phyloP scores from a whole-genome alignment of 1,139 yeast species.

The Hansenula sp. region DNA sequence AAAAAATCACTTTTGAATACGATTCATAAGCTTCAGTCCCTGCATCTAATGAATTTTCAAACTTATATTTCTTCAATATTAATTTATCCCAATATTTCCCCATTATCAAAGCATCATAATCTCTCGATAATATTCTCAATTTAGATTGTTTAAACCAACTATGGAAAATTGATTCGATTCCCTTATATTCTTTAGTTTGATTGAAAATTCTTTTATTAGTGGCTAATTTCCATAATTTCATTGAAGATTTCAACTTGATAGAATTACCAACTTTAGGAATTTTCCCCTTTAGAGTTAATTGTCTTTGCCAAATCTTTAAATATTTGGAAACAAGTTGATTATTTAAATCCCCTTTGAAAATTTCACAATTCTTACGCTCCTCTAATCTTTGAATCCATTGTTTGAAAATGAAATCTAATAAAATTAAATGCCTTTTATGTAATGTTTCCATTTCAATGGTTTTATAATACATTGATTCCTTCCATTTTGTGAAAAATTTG shows the following conservation, averaged over 20 bases:
- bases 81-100: slow-evolving; percentile 7
- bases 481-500: slow-evolving; percentile 16
- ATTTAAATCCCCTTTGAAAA: slow-evolving; percentile 8
- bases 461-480: slow-evolving; percentile 9
- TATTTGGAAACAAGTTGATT: slow-evolving; percentile 3
- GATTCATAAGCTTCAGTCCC: slow-evolving; percentile 14
- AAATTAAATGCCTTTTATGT: slow-evolving; percentile 10
- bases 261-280: slow-evolving; percentile 6
- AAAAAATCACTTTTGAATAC: slow-evolving; percentile 14
- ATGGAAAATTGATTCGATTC: background rate
- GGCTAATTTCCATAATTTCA: slow-evolving; percentile 15
- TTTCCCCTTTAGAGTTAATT: slow-evolving; percentile 7
- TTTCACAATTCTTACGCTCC: slow-evolving; percentile 15
- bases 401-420: slow-evolving; percentile 17
- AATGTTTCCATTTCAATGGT: slow-evolving; percentile 15
- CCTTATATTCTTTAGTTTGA: slow-evolving; percentile 3
- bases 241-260: background rate
- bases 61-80: slow-evolving; percentile 5
- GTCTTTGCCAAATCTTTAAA: slow-evolving; percentile 15
- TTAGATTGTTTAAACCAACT: slow-evolving; percentile 6
- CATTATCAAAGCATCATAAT: slow-evolving; percentile 1
- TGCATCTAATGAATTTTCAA: slow-evolving; percentile 9
- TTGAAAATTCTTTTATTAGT: slow-evolving; percentile 1
- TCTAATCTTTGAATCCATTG: slow-evolving; percentile 23
- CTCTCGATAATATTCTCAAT: background rate